Conservation (phyloP, 164 flowering plant species). For the Cinnamomum micranthum region DNA sequence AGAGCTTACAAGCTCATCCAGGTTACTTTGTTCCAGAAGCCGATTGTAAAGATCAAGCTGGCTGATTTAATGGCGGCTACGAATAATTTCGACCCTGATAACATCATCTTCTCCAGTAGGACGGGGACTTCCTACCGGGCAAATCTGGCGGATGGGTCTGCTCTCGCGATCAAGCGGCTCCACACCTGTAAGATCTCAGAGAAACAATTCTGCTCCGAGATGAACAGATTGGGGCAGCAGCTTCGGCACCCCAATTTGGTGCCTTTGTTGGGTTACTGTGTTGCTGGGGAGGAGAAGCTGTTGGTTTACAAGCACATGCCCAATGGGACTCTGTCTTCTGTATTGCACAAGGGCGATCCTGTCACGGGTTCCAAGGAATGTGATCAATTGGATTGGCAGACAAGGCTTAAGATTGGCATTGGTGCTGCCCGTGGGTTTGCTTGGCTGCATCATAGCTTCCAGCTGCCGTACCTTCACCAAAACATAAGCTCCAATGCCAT, state of each 20-base stretch:
- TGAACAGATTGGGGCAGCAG: conserved; percentile 54
- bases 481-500: conserved; percentile 56
- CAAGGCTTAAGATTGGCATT: conserved; percentile 49
- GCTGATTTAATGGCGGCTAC: conserved; percentile 60
- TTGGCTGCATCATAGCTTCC: conserved; percentile 73
- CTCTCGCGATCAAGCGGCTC: conserved; percentile 54
- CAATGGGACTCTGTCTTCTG: conserved; percentile 48
- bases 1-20: conserved; percentile 41
- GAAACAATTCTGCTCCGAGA: conserved; percentile 59
- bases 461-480: conserved; percentile 48
- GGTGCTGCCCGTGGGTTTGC: conserved; percentile 68
- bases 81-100: conserved; percentile 35
- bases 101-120: conserved; percentile 33
- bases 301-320: conserved; percentile 71
- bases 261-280: conserved; percentile 65
- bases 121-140: conserved; percentile 62
- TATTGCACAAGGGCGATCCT: conserved; percentile 21
- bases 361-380: neutral
- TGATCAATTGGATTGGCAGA: conserved; percentile 46
- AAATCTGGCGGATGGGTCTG: conserved; percentile 61
- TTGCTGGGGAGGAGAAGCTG: conserved; percentile 60
- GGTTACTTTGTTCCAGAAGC: conserved; percentile 65
- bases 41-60: conserved; percentile 57
- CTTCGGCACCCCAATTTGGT: conserved; percentile 73
- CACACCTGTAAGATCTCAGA: conserved; percentile 41